Evolutionary conservation across 2,329 filamentous ascomycete species (phyloP), one percentile per base, ranked within the genome.

Genomic region (Aspergillus sp.): DNA sequence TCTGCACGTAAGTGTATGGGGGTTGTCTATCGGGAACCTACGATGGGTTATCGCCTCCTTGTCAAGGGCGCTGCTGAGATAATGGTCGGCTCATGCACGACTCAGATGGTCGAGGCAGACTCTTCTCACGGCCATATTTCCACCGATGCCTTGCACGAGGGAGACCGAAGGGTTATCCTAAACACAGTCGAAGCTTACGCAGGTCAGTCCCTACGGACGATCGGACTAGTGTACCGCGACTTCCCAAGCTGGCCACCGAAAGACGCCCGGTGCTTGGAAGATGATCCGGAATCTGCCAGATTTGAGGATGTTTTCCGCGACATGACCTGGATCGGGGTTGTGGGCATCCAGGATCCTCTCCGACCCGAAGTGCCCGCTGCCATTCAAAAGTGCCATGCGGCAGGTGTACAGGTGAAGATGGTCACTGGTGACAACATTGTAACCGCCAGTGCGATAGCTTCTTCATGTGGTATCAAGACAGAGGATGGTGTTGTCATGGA

Each of bases 311-410:
- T 93, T 2, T 90, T 91, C 74, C 82, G 84, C 55, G 82, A 90
- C 57, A 91, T 94, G 85, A 87, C 84, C 4, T 90, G 92, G 78
- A 78, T 92, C 65, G 87, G 87, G 17, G 80, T 91, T 43, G 87
- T 90, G 52, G 89, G 89, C 67, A 91, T 92, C 69, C 88, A 91
- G 71, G 89, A 92, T 73, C 89, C 89, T 36, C 84, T 91, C 17
- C 82, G 89, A 58, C 82, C 84, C 5, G 88, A 88, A 65, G 89
- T 91, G 21, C 81, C 85, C 13, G 83, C 86, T 51, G 89, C 89
- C 48, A 89, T 92, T 57, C 79, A 81, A 60, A 85, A 85, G 69
- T 91, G 89, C 63, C 84, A 88, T 65, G 81, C 81, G 25, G 89
- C 89, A 17, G 89, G 89, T 57, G 89, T 92, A 15, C 81, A 86